Evolutionary conservation across 495 filamentous ascomycete genomes (phyloP).

Genomic region (Neurospora sp.): DNA sequence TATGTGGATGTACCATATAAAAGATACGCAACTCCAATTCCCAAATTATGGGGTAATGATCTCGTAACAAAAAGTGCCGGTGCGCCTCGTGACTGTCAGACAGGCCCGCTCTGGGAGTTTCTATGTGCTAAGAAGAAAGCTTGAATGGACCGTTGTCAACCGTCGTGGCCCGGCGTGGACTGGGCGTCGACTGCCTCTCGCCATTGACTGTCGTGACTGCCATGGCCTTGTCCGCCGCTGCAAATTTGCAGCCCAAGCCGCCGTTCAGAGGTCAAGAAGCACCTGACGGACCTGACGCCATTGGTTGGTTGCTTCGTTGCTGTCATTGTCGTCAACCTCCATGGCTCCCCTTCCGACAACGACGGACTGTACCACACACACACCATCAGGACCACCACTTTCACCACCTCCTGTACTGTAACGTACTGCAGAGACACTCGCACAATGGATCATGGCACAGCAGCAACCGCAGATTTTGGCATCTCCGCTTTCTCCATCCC

Average conservation of each 20-base stretch:
- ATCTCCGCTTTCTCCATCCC: background rate
- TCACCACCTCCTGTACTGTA: background rate
- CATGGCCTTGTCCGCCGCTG: background rate
- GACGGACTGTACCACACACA: background rate
- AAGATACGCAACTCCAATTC: constrained; percentile 9
- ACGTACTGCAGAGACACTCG: background rate
- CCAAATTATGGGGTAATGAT: constrained; percentile 22
- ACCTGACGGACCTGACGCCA: background rate
- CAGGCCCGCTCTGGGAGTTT: constrained; percentile 14
- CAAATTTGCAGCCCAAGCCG: background rate
- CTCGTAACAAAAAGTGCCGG: constrained; percentile 20
- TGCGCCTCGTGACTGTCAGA: constrained; percentile 22
- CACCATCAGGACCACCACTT: background rate
- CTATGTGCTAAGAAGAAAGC: constrained; percentile 24
- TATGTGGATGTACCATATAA: background rate
- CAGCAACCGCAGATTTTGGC: background rate
- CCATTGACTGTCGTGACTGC: background rate
- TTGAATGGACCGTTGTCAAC: constrained; percentile 4
- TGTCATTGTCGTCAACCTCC: background rate
- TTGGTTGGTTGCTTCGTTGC: background rate
- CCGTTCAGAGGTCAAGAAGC: background rate
- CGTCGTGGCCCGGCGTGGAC: background rate
- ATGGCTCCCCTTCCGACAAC: background rate
- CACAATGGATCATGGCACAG: background rate
- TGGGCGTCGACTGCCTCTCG: background rate